Conservation (phyloP, 441 rosid genomes). For the Adansonia rubrostipa region DNA sequence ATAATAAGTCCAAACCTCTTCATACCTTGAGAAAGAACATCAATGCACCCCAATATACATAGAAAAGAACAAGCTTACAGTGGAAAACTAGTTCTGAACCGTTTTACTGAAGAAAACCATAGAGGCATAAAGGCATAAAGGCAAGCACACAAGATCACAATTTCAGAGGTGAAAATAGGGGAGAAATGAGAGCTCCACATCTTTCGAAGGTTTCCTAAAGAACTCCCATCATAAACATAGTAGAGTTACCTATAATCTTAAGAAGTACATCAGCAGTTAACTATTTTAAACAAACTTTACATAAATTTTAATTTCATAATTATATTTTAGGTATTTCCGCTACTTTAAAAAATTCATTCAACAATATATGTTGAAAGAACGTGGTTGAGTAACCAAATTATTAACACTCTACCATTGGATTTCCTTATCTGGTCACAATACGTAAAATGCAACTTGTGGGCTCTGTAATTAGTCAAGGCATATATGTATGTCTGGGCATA, state of each 20-base stretch:
- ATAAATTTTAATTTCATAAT: background rate
- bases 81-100: background rate
- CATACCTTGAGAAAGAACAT: background rate
- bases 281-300: constrained; percentile 8
- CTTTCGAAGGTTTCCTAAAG: background rate
- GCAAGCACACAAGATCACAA: background rate
- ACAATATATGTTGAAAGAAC: constrained; percentile 9
- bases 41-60: background rate
- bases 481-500: background rate
- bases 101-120: background rate
- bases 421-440: background rate
- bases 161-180: background rate
- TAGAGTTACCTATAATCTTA: background rate
- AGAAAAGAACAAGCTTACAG: background rate
- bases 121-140: background rate
- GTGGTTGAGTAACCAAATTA: background rate
- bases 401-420: background rate
- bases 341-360: constrained; percentile 2
- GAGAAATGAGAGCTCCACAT: background rate
- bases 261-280: background rate
- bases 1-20: background rate
- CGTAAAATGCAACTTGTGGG: constrained; percentile 3
- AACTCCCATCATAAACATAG: constrained; percentile 7
- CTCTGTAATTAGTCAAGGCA: constrained; percentile 8
- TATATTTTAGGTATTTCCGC: background rate